Conservation (phyloP, 805 yeast genomes). For the Metschnikowia similis region DNA sequence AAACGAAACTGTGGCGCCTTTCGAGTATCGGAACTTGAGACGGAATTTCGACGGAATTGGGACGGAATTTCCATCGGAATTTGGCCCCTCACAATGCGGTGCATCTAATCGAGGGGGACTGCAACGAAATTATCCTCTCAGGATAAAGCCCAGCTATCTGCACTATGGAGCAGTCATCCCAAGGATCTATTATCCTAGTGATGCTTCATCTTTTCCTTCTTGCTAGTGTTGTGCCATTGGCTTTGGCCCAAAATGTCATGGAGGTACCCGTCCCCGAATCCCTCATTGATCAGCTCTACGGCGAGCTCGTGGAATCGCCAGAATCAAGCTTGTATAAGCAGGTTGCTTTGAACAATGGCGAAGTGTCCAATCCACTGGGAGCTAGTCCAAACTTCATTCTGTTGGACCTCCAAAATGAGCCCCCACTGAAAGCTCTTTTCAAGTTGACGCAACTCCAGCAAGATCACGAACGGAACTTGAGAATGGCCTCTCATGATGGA, state of each 20-base stretch:
- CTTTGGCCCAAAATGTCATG: neutral
- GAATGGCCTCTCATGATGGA: conserved; percentile 12
- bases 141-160: neutral
- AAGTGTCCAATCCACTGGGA: neutral
- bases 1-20: too few relatives aligned
- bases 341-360: conserved; percentile 2
- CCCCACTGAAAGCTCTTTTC: conserved; percentile 1
- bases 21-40: too few relatives aligned
- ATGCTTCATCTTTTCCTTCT: neutral
- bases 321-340: conserved; percentile 6
- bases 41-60: neutral
- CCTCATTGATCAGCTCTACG: conserved; percentile 15
- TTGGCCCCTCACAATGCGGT: neutral
- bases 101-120: neutral
- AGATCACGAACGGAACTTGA: conserved; percentile 2
- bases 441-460: conserved; percentile 3
- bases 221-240: neutral
- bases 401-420: neutral
- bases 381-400: neutral
- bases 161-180: neutral
- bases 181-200: too few relatives aligned
- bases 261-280: conserved; percentile 3
- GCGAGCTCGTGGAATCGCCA: conserved; percentile 10
- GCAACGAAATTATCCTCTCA: neutral
- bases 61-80: neutral